Percentiles rank a stretch among this genome's conserved stretches.
Evolutionary conservation across 805 yeast genomes (phyloP).

Genomic region (Lachancea sp.): DNA sequence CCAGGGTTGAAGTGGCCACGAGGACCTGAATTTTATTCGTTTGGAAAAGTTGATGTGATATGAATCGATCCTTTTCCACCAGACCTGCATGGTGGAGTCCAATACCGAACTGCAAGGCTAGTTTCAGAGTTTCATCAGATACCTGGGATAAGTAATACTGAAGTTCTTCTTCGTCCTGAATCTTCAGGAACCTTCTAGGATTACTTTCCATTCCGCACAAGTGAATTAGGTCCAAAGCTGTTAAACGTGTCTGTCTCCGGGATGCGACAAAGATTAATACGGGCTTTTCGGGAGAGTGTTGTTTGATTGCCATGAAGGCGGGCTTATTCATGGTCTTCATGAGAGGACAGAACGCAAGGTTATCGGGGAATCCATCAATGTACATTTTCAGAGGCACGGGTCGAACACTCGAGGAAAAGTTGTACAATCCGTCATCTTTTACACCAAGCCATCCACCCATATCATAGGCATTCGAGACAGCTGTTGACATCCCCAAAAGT

Average conservation of each 20-base stretch:
- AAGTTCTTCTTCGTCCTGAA: constrained; percentile 70
- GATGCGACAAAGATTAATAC: constrained; percentile 96
- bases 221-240: constrained; percentile 69
- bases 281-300: constrained; percentile 87
- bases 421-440: constrained; percentile 83
- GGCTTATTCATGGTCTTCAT: constrained; percentile 65
- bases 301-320: constrained; percentile 85
- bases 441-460: constrained; percentile 94
- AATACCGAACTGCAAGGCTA: constrained; percentile 72
- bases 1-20: constrained; percentile 94
- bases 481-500: constrained; percentile 87
- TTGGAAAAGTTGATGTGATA: constrained; percentile 80
- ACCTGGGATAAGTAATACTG: constrained; percentile 79
- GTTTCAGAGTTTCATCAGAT: constrained; percentile 73
- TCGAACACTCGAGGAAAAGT: constrained; percentile 85
- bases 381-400: constrained; percentile 92
- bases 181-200: constrained; percentile 60
- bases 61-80: constrained; percentile 79
- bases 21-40: constrained; percentile 81
- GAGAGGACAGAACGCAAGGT: constrained; percentile 70
- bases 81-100: constrained; percentile 98
- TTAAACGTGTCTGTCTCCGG: constrained; percentile 83
- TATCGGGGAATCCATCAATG: constrained; percentile 79
- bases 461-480: constrained; percentile 84
- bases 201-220: constrained; percentile 57